These are phyloP conservation scores for Apophysomyces sp. DNA, from an alignment of 371 early-diverging fungal species.

Conservation along the genomic window DNA sequence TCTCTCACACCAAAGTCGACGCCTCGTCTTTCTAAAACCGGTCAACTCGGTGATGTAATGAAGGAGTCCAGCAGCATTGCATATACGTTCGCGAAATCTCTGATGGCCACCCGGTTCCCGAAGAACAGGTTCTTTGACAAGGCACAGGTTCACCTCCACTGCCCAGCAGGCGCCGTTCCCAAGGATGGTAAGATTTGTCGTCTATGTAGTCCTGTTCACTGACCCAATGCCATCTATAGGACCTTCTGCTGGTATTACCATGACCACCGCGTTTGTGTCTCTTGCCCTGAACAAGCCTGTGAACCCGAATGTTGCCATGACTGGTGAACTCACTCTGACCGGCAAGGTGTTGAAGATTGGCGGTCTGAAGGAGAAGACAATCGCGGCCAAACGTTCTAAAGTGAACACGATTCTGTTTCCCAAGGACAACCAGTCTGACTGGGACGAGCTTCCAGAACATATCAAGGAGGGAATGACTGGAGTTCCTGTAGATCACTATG, in stretches of 20 bases:
- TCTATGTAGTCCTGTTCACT: background rate
- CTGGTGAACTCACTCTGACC: slow-evolving; percentile 96
- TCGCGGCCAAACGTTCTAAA: slow-evolving; percentile 95
- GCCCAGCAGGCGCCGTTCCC: slow-evolving; percentile 97
- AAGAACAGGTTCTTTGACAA: slow-evolving; percentile 89
- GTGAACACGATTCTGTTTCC: slow-evolving; percentile 90
- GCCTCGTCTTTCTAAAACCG: slow-evolving; percentile 78
- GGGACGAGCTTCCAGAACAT: slow-evolving; percentile 93
- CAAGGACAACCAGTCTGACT: slow-evolving; percentile 85
- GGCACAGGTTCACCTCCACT: slow-evolving; percentile 91
- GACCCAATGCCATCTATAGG: slow-evolving; percentile 40
- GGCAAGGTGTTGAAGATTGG: slow-evolving; percentile 97
- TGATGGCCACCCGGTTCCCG: slow-evolving; percentile 72
- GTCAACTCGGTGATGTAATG: slow-evolving; percentile 98
- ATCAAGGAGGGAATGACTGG: slow-evolving; percentile 89
- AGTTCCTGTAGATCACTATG: slow-evolving; percentile 83
- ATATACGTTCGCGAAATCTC: slow-evolving; percentile 87
- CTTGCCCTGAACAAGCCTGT: slow-evolving; percentile 81
- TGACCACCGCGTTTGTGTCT: slow-evolving; percentile 92
- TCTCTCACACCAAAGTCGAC: slow-evolving; percentile 62
- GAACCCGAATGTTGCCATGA: slow-evolving; percentile 89
- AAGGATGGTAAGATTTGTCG: slow-evolving; percentile 79
- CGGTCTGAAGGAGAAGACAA: slow-evolving; percentile 96
- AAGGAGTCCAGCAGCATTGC: slow-evolving; percentile 96
- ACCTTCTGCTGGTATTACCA: slow-evolving; percentile 95